Evolutionary conservation across 2,329 filamentous ascomycete genomes (phyloP).

Genomic region (Exutisphaerella laricina): DNA sequence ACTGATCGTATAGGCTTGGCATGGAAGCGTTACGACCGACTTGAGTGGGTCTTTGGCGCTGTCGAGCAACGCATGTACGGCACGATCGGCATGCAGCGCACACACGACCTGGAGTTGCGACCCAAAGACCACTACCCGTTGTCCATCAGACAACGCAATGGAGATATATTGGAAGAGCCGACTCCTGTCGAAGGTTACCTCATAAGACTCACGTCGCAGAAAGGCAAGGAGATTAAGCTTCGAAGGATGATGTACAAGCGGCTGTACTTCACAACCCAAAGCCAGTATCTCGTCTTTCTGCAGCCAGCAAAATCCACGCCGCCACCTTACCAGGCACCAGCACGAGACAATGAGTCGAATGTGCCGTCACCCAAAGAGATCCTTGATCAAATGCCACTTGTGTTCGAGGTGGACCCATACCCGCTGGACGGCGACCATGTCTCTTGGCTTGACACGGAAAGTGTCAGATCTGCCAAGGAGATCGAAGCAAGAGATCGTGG

Average conservation of each 20-base stretch:
- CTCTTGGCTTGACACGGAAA: conserved; percentile 49
- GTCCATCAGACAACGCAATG: conserved; percentile 38
- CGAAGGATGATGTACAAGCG: conserved; percentile 60
- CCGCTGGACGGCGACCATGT: conserved; percentile 49
- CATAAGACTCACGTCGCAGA: conserved; percentile 59
- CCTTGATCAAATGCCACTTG: conserved; percentile 52
- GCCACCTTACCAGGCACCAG: conserved; percentile 51
- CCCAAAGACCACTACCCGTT: conserved; percentile 62
- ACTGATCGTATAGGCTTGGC: conserved; percentile 58
- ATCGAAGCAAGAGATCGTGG: conserved; percentile 51
- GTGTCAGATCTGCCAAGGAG: conserved; percentile 32
- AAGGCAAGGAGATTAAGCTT: conserved; percentile 52
- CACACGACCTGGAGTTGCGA: conserved; percentile 61
- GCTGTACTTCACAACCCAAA: conserved; percentile 59
- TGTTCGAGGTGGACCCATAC: conserved; percentile 58
- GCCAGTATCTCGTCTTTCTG: conserved; percentile 59
- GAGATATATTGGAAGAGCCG: conserved; percentile 51
- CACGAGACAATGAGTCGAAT: conserved; percentile 36
- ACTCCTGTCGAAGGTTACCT: conserved; percentile 61
- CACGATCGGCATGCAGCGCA: conserved; percentile 60
- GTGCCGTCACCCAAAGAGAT: conserved; percentile 53
- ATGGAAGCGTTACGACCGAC: conserved; percentile 63
- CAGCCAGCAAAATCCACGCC: conserved; percentile 52
- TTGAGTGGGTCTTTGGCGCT: conserved; percentile 62
- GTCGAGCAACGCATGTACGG: conserved; percentile 66